These are phyloP conservation scores for Schizonepeta tenuifolia DNA, from an alignment of 257 asterid genomes.

Conservation along the genomic window DNA sequence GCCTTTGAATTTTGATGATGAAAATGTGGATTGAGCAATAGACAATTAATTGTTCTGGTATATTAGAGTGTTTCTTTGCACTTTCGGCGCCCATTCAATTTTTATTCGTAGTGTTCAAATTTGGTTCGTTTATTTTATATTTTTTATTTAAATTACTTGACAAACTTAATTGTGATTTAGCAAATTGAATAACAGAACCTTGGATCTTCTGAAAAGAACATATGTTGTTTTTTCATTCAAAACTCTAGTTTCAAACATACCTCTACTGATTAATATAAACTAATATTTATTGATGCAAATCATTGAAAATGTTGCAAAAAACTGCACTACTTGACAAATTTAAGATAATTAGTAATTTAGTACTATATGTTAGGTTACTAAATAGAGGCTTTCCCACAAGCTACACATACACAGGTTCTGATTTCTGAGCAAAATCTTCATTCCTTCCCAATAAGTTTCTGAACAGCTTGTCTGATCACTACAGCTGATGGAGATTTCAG, in stretches of 20 bases:
- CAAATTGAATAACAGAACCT: too few species aligned
- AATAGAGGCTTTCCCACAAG: constrained; percentile 22
- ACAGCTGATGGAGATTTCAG: constrained; percentile 57
- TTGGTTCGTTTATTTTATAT: too few species aligned
- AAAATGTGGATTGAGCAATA: constrained; percentile 3
- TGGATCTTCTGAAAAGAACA: background rate
- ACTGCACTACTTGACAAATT: constrained; percentile 29
- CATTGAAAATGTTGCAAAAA: constrained; percentile 13
- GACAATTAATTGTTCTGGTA: background rate
- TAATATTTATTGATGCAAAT: background rate
- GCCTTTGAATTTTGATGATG: constrained; percentile 24
- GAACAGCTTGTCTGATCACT: constrained; percentile 68
- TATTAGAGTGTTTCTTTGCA: background rate
- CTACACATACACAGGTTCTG: constrained; percentile 1
- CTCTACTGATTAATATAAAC: background rate
- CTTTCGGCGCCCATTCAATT: background rate
- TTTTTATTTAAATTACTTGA: too few species aligned
- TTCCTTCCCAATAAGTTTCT: constrained; percentile 48
- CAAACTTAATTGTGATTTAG: too few species aligned
- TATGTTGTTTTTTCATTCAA: background rate
- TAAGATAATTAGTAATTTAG: background rate
- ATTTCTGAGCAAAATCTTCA: constrained; percentile 37
- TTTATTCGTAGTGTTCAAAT: background rate
- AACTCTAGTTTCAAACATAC: background rate
- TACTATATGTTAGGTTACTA: background rate